phyloP scores from a whole-genome alignment of 2,329 filamentous ascomycete species.

The Cryphonectria carpinicola region DNA sequence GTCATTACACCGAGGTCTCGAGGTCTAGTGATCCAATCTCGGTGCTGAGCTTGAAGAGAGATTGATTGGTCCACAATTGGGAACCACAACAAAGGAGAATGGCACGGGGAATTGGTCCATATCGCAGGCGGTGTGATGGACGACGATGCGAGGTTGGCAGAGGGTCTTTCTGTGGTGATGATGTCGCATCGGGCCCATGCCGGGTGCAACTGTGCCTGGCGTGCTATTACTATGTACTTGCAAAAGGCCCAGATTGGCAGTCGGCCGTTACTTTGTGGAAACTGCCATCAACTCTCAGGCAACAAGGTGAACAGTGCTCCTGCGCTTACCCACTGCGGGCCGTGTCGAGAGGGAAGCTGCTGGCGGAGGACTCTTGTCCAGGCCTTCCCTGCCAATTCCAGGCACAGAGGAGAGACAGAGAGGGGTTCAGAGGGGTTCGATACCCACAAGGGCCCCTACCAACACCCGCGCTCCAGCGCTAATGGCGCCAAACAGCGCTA shows the following conservation, averaged over 20 bases:
- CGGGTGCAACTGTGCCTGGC: neutral
- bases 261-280: neutral
- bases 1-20: neutral
- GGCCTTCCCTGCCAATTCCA: neutral
- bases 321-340: neutral
- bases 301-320: constrained; percentile 4
- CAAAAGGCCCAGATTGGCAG: neutral
- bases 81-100: neutral
- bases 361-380: neutral
- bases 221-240: neutral
- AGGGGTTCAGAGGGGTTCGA: neutral
- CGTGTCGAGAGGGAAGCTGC: neutral
- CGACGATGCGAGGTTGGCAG: neutral
- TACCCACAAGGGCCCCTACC: neutral
- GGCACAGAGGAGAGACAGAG: neutral
- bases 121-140: neutral
- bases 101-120: neutral
- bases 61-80: neutral
- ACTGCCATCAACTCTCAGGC: neutral
- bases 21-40: neutral
- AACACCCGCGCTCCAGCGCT: neutral
- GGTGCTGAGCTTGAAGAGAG: neutral
- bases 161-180: neutral
- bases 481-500: constrained; percentile 10
- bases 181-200: neutral